These are phyloP conservation scores for Ceratocystis ficicola DNA, from an alignment of 2,329 filamentous ascomycete genomes.

Conservation along the genomic window DNA sequence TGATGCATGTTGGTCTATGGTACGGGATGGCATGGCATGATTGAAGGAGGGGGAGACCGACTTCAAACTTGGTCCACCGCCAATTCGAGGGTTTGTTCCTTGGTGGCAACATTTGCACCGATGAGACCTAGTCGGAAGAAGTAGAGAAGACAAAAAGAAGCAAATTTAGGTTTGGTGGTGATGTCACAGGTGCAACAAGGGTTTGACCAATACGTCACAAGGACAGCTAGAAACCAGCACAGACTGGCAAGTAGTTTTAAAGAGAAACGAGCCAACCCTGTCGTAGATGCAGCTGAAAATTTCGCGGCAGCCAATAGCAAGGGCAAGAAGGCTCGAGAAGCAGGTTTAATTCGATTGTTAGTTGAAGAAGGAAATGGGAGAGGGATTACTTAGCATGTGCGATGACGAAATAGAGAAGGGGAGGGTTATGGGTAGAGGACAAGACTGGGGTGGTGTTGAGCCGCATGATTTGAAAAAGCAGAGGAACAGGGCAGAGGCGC, in stretches of 20 bases:
- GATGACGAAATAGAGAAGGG: not conserved
- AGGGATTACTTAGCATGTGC: not conserved
- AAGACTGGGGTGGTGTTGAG: not conserved
- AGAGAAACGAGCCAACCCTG: not conserved
- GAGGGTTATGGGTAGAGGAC: not conserved
- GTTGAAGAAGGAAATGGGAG: not conserved
- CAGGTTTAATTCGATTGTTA: not conserved
- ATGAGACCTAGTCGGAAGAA: too few species aligned
- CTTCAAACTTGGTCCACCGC: too few species aligned
- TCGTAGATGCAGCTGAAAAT: too few species aligned
- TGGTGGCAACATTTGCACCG: too few species aligned
- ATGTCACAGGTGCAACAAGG: not conserved
- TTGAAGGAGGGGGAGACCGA: too few species aligned
- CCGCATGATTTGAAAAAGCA: not conserved
- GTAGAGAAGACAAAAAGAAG: not conserved
- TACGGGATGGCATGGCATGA: too few species aligned
- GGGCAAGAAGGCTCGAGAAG: not conserved
- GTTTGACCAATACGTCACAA: not conserved
- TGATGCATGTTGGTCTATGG: too few species aligned
- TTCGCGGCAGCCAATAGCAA: too few species aligned
- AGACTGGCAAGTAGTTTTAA: not conserved
- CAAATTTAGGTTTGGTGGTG: not conserved
- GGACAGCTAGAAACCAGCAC: not conserved
- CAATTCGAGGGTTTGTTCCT: too few species aligned
- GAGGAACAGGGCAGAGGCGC: not conserved